Evolutionary conservation across 257 asterid species (phyloP).

Genomic region (Solanum appendiculatum): DNA sequence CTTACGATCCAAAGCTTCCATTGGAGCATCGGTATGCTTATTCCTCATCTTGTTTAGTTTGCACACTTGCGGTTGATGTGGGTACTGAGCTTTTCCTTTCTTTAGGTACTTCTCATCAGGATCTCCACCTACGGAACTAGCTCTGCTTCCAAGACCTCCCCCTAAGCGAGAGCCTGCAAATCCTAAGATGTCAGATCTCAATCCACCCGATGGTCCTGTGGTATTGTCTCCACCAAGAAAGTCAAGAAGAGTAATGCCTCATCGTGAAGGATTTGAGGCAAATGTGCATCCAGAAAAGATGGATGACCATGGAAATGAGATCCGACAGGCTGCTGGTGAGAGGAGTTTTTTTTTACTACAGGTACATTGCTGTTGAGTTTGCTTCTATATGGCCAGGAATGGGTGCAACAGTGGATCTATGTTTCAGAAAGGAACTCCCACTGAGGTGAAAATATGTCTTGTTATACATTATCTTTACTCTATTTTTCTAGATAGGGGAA

Average conservation of each 20-base stretch:
- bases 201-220: slow-evolving; percentile 62
- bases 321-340: slow-evolving; percentile 49
- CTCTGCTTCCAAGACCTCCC: slow-evolving; percentile 84
- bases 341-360: slow-evolving; percentile 20
- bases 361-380: slow-evolving; percentile 99
- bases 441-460: slow-evolving; percentile 44
- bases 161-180: slow-evolving; percentile 55
- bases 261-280: too few relatives aligned
- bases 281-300: too few relatives aligned
- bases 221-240: slow-evolving; percentile 95
- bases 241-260: too few relatives aligned
- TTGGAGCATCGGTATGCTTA: slow-evolving; percentile 81
- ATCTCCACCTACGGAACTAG: slow-evolving; percentile 88
- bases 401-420: slow-evolving; percentile 82
- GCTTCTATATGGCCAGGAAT: slow-evolving; percentile 99
- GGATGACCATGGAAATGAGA: too few relatives aligned
- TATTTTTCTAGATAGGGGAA: not conserved
- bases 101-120: slow-evolving; percentile 74
- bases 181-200: slow-evolving; percentile 47
- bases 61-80: not conserved
- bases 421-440: slow-evolving; percentile 92
- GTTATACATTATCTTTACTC: not conserved
- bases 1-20: slow-evolving; percentile 86
- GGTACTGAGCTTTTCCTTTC: not conserved
- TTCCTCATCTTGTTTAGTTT: not conserved